A percentile compares a stretch with the other conserved stretches of the same genome.
Evolutionary conservation across 2,329 filamentous ascomycete genomes (phyloP).

Genomic region (Claviceps quebecensis): DNA sequence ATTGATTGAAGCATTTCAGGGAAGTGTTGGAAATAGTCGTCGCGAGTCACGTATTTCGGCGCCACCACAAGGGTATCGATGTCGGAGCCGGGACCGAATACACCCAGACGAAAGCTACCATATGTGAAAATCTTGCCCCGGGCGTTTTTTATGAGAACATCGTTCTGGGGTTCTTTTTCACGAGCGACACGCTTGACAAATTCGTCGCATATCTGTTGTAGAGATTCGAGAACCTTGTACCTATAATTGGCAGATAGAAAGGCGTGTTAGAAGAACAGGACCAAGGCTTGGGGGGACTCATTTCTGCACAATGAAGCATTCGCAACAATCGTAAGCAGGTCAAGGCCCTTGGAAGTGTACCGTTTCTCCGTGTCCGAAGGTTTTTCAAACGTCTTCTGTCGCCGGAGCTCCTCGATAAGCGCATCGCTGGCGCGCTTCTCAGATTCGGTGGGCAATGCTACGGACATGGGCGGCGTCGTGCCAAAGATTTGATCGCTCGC

Average conservation of each 20-base stretch:
- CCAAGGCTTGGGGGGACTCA: not conserved
- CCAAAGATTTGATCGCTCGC: constrained; percentile 35
- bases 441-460: constrained; percentile 56
- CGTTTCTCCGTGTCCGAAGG: constrained; percentile 71
- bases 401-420: constrained; percentile 71
- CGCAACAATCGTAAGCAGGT: not conserved
- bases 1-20: constrained; percentile 66
- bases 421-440: constrained; percentile 67
- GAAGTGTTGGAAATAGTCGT: constrained; percentile 87
- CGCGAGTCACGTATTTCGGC: constrained; percentile 73
- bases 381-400: constrained; percentile 83
- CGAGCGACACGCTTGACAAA: constrained; percentile 74
- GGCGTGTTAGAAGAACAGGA: not conserved
- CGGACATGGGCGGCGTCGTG: constrained; percentile 74
- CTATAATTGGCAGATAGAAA: constrained; percentile 25
- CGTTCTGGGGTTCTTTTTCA: constrained; percentile 56
- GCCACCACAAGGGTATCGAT: constrained; percentile 92
- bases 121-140: constrained; percentile 92
- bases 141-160: constrained; percentile 65
- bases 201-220: constrained; percentile 69
- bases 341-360: constrained; percentile 25
- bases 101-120: constrained; percentile 86
- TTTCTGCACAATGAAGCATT: not conserved
- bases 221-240: constrained; percentile 55
- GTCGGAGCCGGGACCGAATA: constrained; percentile 90